Evolutionary conservation across 352 stramenopile genomes (phyloP), one percentile per base, ranked within the genome.

Genomic region (Pythium folliculosum): DNA sequence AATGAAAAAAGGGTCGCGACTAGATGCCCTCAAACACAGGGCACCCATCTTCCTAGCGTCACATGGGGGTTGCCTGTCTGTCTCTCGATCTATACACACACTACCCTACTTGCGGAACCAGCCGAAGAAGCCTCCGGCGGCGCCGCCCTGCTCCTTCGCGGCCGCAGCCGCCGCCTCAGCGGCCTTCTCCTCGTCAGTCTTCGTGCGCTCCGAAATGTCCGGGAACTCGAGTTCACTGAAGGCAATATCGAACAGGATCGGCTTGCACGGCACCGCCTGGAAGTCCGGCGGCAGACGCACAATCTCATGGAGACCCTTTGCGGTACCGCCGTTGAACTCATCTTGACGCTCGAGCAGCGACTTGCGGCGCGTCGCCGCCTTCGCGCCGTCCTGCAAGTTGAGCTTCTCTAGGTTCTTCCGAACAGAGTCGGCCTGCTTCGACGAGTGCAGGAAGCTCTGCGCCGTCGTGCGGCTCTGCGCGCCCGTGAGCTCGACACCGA

Each of bases 221-320:
- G 86, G 86, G 54, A 92, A 84, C 65, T 90, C 82, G 48, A 95
- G 76, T 72, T 92, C 86, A 57, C 89, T 91, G 63, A 92, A 91
- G 44, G 86, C 84, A 57, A 92, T 77, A 64, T 95, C 86, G 51
- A 95, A 93, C 10, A 95, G 75, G 63, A 95, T 74, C 16, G 86
- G 86, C 73, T 95, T 95, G 77, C 74, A 86, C 27, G 84, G 77
- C 12, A 92, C 67, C 14, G 86, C 71, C 55, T 75, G 75, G 59
- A 93, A 89, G 56, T 81, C 72, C 3, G 86, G 86, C 19, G 82
- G 83, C 30, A 92, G 70, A 57, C 77, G 77, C 48, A 95, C 69
- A 32, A 95, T 69, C 60, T 92, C 84, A 67, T 81, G 80, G 22
- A 80, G 58, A n/a, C 75, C 73, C 54, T 82, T 83, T 22, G 78